Evolutionary conservation across 108 stramenopile genomes (phyloP), one percentile per base, ranked within the genome.

Genomic region (Seminavis robusta): DNA sequence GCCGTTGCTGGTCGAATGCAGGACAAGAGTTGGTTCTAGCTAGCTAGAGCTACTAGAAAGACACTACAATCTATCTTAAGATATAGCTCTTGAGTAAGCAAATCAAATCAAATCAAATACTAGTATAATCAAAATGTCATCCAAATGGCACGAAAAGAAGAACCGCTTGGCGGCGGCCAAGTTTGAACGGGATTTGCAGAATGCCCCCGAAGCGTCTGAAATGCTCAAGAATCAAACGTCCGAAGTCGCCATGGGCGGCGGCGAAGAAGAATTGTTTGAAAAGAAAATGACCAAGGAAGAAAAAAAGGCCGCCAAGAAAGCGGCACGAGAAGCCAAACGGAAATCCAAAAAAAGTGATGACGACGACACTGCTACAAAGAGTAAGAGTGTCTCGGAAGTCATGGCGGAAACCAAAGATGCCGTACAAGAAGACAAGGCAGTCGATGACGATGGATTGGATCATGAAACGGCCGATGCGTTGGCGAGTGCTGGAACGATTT

Each of bases 271-370:
- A 42, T 34, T 88, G 25, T 85, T 77, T 74, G 86, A 88, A 34
- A 83, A 84, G 56, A 92, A 92, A 49, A 32, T 88, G 30, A 56
- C 60, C 61, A 94, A 94, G 54, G 90, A 95, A 59, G 94, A 90
- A 54, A 92, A 91, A 65, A 92, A 95, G 59, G 91, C 89, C 7
- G 71, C 75, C 27, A 87, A 87, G 40, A 88, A 87, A 50, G 78
- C 74, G 15, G 85, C 88, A 56, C 72, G 91, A 32, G 90, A 87
- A 67, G 78, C 71, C 30, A 89, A 89, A 50, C 54, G 56, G 10
- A 63, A 70, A 56, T 70, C 73, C 61, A 88, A 89, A 36, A 47
- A 61, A 21, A 74, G 70, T 41, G 62, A 68, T 0, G 67, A 78
- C 3, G 68, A 67, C 36, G 63, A 47, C 25, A 47, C 62, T 49